Percentiles rank a stretch among this genome's conserved stretches.
phyloP scores from a whole-genome alignment of 2,329 filamentous ascomycete species.

The Botrytis squamosa region DNA sequence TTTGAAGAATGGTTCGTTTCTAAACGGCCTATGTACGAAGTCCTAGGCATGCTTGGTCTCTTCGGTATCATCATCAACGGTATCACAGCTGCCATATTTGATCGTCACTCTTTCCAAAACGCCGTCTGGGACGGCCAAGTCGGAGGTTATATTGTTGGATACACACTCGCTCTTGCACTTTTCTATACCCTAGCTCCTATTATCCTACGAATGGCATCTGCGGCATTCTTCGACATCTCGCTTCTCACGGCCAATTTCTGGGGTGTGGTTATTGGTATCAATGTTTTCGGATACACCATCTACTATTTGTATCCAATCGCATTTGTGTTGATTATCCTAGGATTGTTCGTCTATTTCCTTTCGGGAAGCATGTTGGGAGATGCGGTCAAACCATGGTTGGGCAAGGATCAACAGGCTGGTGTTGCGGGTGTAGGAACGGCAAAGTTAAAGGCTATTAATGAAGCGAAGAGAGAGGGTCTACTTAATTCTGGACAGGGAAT shows the following conservation, averaged over 20 bases:
- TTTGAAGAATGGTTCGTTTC: constrained; percentile 93
- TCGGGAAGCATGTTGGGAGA: constrained; percentile 81
- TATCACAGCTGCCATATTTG: constrained; percentile 86
- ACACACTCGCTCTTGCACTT: constrained; percentile 75
- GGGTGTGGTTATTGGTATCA: constrained; percentile 88
- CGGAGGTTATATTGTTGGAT: constrained; percentile 83
- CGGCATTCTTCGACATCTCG: constrained; percentile 96
- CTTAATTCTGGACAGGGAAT: constrained; percentile 19
- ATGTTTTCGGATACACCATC: constrained; percentile 76
- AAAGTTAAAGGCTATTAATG: constrained; percentile 69
- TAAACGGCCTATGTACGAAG: constrained; percentile 85
- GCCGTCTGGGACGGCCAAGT: constrained; percentile 66
- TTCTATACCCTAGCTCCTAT: constrained; percentile 90
- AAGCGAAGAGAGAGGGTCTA: constrained; percentile 43
- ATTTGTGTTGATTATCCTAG: constrained; percentile 87
- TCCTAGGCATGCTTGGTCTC: constrained; percentile 85
- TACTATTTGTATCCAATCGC: constrained; percentile 95
- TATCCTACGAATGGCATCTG: constrained; percentile 83
- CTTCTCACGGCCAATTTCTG: constrained; percentile 95
- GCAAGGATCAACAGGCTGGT: constrained; percentile 78
- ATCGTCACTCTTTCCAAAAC: constrained; percentile 67
- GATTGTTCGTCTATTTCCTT: constrained; percentile 84
- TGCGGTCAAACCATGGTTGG: constrained; percentile 92
- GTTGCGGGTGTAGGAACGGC: constrained; percentile 81
- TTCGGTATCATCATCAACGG: constrained; percentile 92